These are phyloP conservation scores for Fusarium sp. DNA, from an alignment of 2,329 filamentous ascomycete species.

Conservation along the genomic window DNA sequence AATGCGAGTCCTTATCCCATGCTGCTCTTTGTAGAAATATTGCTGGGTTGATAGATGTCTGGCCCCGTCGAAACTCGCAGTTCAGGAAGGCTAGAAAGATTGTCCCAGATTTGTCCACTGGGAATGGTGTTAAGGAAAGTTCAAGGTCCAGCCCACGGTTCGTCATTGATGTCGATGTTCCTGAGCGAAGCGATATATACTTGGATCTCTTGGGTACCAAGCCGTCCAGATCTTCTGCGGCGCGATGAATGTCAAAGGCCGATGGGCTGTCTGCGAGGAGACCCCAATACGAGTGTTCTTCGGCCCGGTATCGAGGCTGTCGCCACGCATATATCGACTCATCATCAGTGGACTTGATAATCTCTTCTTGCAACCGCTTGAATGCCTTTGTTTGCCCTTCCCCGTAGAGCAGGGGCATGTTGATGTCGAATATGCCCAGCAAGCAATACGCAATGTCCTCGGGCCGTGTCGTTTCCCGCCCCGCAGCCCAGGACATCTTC, in stretches of 20 bases:
- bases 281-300: conserved; percentile 40
- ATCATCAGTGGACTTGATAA: conserved; percentile 44
- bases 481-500: conserved; percentile 47
- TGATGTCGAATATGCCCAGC: conserved; percentile 47
- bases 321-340: conserved; percentile 46
- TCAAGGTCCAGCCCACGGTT: conserved; percentile 43
- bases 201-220: conserved; percentile 34
- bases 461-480: conserved; percentile 41
- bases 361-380: conserved; percentile 44
- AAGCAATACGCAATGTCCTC: conserved; percentile 49
- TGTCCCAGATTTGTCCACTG: conserved; percentile 39
- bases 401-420: conserved; percentile 48
- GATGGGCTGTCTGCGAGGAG: conserved; percentile 42
- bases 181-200: conserved; percentile 40
- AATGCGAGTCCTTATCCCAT: conserved; percentile 44
- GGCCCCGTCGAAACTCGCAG: conserved; percentile 42
- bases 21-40: conserved; percentile 45
- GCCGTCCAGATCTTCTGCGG: conserved; percentile 29
- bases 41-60: conserved; percentile 36
- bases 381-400: conserved; percentile 45
- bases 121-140: conserved; percentile 43
- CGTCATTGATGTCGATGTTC: conserved; percentile 32
- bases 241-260: conserved; percentile 38
- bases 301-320: conserved; percentile 19
- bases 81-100: conserved; percentile 45